Conservation (phyloP, 2,329 filamentous ascomycete genomes). For the Talaromyces sp. region DNA sequence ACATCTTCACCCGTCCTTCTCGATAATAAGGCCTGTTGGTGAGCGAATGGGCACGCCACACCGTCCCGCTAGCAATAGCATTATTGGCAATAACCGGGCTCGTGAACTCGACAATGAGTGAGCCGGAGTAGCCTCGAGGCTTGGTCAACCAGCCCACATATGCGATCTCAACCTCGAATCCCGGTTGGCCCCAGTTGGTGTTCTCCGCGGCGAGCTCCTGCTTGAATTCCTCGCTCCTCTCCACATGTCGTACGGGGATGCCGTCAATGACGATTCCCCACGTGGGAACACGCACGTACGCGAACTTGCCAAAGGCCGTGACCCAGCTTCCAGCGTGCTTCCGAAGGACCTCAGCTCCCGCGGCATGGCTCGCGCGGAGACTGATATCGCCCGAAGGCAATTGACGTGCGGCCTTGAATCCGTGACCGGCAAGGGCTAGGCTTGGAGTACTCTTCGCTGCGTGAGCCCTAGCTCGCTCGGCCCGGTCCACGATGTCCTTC, state of each 20-base stretch:
- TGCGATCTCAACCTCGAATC: neutral
- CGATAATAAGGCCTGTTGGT: neutral
- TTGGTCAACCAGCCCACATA: neutral
- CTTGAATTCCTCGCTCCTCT: neutral
- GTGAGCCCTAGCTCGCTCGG: neutral
- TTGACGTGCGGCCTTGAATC: neutral
- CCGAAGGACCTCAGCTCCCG: neutral
- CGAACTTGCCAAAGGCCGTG: neutral
- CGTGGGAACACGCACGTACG: neutral
- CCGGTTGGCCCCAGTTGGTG: neutral
- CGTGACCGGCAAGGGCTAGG: neutral
- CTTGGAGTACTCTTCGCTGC: neutral
- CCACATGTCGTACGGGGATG: neutral
- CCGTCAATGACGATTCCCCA: neutral
- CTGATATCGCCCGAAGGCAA: neutral
- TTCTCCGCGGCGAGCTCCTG: neutral
- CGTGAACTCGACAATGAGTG: neutral
- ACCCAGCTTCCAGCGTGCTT: neutral
- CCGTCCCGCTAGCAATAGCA: neutral
- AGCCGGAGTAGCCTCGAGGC: neutral
- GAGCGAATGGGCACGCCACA: neutral
- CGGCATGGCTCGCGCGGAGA: neutral
- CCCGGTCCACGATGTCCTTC: neutral
- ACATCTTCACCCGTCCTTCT: neutral
- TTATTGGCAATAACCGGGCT: neutral